Conservation (phyloP, 2,329 filamentous ascomycete genomes). For the Arthroderma sp. region DNA sequence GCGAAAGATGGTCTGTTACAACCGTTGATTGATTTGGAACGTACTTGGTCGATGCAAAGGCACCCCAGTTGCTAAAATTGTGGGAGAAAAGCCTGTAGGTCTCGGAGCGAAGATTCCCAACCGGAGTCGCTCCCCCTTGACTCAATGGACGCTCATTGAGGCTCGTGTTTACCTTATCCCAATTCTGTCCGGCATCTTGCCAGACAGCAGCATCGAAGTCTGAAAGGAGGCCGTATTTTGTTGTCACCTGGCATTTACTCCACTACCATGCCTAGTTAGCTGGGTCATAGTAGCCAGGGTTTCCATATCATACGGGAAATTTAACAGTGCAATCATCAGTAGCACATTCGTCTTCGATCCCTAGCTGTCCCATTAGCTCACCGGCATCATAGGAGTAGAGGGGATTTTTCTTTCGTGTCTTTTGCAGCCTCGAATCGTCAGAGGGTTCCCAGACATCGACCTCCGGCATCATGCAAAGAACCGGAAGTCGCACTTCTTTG, state of each 20-base stretch:
- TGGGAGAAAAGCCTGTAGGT: background rate
- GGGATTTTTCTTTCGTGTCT: background rate
- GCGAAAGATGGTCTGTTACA: background rate
- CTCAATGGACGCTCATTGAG: background rate
- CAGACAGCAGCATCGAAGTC: background rate
- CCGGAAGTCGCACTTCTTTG: background rate
- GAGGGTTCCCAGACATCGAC: background rate
- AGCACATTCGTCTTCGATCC: background rate
- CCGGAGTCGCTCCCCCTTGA: background rate
- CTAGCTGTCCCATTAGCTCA: background rate
- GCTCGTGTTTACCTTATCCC: background rate
- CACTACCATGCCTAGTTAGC: background rate
- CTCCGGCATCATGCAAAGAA: background rate
- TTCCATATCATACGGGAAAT: background rate
- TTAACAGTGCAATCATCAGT: background rate
- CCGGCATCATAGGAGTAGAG: background rate
- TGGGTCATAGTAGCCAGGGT: background rate
- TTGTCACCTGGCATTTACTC: background rate
- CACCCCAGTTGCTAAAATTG: background rate
- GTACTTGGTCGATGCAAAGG: background rate
- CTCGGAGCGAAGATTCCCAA: background rate
- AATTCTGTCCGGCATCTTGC: background rate
- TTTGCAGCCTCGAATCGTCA: background rate
- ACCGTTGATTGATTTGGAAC: background rate
- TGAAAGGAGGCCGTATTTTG: background rate